Percentiles rank a stretch among this genome's conserved stretches.
Evolutionary conservation across 2,329 filamentous ascomycete species (phyloP).

Genomic region (Aureobasidium vineae): DNA sequence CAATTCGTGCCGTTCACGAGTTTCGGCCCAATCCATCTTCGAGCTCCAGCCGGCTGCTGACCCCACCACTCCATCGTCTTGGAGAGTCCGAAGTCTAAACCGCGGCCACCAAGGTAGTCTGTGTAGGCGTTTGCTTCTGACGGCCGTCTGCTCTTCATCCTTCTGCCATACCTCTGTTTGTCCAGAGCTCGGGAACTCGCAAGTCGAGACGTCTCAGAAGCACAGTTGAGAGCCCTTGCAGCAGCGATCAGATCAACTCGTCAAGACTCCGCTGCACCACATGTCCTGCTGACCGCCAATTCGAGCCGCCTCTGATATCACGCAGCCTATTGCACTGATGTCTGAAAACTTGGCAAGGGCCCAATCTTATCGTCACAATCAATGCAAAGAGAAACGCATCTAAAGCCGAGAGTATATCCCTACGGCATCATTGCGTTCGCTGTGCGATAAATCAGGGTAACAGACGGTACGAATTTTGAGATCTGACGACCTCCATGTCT

Average conservation of each 20-base stretch:
- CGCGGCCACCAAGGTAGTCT: constrained; percentile 4
- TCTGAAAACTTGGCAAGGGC: neutral
- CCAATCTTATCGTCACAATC: neutral
- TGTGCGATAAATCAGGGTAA: neutral
- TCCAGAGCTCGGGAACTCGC: neutral
- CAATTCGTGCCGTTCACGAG: neutral
- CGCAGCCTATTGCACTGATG: neutral
- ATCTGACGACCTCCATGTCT: neutral
- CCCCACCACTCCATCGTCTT: neutral
- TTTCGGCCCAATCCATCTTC: constrained; percentile 5
- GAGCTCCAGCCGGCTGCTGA: neutral
- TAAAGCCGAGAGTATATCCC: neutral
- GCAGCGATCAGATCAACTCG: constrained; percentile 5
- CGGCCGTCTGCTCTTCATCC: neutral
- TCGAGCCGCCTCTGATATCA: constrained; percentile 13
- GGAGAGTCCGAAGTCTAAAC: neutral
- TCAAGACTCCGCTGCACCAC: constrained; percentile 4
- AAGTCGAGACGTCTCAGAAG: neutral
- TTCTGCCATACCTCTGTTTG: neutral
- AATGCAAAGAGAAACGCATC: neutral
- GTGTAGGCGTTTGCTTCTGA: neutral
- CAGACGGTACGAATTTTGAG: neutral
- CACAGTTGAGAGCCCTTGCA: constrained; percentile 20
- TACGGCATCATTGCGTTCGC: neutral
- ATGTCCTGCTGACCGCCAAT: constrained; percentile 17